Conservation (phyloP, 805 yeast species). For the Hanseniaspora occidentalis region DNA sequence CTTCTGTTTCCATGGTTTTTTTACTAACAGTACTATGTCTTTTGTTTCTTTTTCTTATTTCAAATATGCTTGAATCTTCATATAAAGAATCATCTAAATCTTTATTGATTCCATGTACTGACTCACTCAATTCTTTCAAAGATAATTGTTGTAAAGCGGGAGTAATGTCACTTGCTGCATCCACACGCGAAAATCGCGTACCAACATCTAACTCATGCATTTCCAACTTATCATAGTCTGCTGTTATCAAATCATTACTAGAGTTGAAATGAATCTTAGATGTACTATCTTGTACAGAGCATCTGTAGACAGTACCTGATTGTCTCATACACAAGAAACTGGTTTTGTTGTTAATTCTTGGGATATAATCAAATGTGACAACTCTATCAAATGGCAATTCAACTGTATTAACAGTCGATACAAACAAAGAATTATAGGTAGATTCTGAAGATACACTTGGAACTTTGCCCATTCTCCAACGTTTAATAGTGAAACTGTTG, state of each 20-base stretch:
- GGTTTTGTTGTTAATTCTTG: slow-evolving; percentile 41
- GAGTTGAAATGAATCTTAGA: slow-evolving; percentile 55
- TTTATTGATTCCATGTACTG: slow-evolving; percentile 12
- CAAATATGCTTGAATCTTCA: slow-evolving; percentile 8
- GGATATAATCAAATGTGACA: slow-evolving; percentile 74
- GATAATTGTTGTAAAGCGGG: slow-evolving; percentile 15
- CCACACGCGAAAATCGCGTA: neutral
- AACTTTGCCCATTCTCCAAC: slow-evolving; percentile 65
- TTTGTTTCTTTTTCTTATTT: neutral
- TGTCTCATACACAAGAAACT: slow-evolving; percentile 80
- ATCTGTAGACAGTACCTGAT: slow-evolving; percentile 74
- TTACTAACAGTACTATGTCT: slow-evolving; percentile 5
- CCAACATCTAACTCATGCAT: slow-evolving; percentile 19
- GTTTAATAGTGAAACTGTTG: slow-evolving; percentile 61
- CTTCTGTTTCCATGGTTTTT: neutral
- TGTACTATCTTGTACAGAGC: slow-evolving; percentile 60
- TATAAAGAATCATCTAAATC: no score
- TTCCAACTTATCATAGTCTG: slow-evolving; percentile 27
- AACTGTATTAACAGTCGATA: slow-evolving; percentile 62
- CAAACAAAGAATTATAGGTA: slow-evolving; percentile 47
- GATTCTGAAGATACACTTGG: slow-evolving; percentile 26
- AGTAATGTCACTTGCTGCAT: slow-evolving; percentile 11
- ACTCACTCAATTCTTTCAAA: slow-evolving; percentile 22
- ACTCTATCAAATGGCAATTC: slow-evolving; percentile 71
- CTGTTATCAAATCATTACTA: slow-evolving; percentile 47